These are phyloP conservation scores for Phytopythium sindhum DNA, from an alignment of 352 stramenopile species.

Conservation along the genomic window DNA sequence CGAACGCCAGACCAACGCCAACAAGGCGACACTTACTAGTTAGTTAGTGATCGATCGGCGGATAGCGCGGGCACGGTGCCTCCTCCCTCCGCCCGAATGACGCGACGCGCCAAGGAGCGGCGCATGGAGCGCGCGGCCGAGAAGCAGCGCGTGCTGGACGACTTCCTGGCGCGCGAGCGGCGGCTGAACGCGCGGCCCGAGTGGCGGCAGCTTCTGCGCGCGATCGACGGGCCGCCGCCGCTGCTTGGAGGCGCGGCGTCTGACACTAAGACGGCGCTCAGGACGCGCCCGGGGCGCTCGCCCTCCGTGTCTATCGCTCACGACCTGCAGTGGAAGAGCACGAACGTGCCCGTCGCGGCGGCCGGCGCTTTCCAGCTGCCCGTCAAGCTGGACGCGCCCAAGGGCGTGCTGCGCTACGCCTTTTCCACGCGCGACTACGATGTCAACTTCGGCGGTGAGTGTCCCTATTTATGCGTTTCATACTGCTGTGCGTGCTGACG, in stretches of 20 bases:
- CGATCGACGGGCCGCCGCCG: conserved; percentile 42
- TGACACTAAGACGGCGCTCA: conserved; percentile 1
- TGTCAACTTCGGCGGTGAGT: conserved; percentile 50
- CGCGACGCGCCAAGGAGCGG: conserved; percentile 71
- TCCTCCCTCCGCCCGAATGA: conserved; percentile 33
- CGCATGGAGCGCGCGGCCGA: conserved; percentile 56
- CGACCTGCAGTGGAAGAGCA: conserved; percentile 76
- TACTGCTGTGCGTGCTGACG: background rate
- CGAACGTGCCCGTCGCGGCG: conserved; percentile 63
- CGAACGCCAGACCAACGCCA: background rate
- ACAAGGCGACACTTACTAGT: background rate
- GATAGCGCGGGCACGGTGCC: background rate
- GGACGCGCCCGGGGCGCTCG: background rate
- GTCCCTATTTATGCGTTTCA: too few relatives aligned
- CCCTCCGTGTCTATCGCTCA: conserved; percentile 31
- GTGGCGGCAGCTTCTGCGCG: conserved; percentile 56
- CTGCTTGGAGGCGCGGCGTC: background rate
- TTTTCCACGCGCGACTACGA: conserved; percentile 76
- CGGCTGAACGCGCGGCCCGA: conserved; percentile 37
- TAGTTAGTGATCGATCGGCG: too few relatives aligned
- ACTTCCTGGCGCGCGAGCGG: conserved; percentile 32
- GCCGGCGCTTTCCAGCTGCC: conserved; percentile 62
- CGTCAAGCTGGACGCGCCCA: conserved; percentile 63
- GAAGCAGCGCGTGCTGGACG: conserved; percentile 45
- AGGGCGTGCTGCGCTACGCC: conserved; percentile 52